Conservation (phyloP, 2,329 filamentous ascomycete genomes). For the Calonectria henricotiae region DNA sequence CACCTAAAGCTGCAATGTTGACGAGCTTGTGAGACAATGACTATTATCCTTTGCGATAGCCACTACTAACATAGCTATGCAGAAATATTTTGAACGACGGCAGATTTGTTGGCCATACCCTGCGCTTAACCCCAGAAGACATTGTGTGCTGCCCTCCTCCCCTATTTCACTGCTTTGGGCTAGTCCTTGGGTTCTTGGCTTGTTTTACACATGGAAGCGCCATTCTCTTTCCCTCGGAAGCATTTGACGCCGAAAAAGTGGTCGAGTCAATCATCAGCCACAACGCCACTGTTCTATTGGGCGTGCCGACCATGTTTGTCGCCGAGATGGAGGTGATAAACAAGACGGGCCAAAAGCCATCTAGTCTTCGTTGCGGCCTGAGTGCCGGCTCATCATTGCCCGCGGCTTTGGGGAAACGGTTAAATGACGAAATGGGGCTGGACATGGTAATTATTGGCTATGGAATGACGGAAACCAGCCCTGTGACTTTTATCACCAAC, state of each 20-base stretch:
- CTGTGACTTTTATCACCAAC: constrained; percentile 35
- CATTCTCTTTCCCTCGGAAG: constrained; percentile 65
- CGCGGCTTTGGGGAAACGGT: background rate
- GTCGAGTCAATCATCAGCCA: constrained; percentile 16
- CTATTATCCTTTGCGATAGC: too few relatives aligned
- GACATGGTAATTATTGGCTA: constrained; percentile 29
- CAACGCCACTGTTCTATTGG: constrained; percentile 12
- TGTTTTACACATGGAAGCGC: constrained; percentile 75
- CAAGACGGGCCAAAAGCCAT: constrained; percentile 20
- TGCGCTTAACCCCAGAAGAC: constrained; percentile 62
- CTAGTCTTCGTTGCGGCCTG: constrained; percentile 12
- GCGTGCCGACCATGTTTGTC: constrained; percentile 33
- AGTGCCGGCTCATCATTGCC: constrained; percentile 30
- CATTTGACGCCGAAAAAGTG: constrained; percentile 15
- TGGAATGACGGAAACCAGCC: constrained; percentile 40
- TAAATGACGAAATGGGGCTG: constrained; percentile 10
- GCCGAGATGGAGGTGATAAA: constrained; percentile 29
- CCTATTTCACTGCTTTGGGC: constrained; percentile 81
- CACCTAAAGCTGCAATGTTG: constrained; percentile 42
- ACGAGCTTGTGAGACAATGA: constrained; percentile 28
- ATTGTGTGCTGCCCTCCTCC: constrained; percentile 77
- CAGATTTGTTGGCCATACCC: constrained; percentile 67
- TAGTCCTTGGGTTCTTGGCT: constrained; percentile 80
- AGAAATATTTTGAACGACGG: constrained; percentile 73
- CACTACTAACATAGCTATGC: background rate